Evolutionary conservation across 2,329 filamentous ascomycete genomes (phyloP).

Genomic region (Exutisphaerella laricina): DNA sequence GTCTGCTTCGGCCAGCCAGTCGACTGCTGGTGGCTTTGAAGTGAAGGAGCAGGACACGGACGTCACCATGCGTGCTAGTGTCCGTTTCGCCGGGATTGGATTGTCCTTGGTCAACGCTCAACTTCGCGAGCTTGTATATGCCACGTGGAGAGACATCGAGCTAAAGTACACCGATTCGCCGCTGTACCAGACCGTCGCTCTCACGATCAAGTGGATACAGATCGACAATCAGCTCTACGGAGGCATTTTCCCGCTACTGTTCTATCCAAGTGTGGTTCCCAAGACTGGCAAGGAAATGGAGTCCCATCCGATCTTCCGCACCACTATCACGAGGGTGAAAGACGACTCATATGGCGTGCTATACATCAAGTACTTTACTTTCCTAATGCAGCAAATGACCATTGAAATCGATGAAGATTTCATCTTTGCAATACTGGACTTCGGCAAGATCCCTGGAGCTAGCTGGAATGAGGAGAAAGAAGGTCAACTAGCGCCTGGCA

Average conservation of each 20-base stretch:
- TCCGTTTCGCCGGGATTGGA: constrained; percentile 84
- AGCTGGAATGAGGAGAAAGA: constrained; percentile 80
- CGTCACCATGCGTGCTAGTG: constrained; percentile 80
- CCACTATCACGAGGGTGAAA: constrained; percentile 88
- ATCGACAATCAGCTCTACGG: constrained; percentile 98
- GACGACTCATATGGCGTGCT: constrained; percentile 96
- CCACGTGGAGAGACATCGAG: constrained; percentile 87
- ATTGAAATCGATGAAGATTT: constrained; percentile 97
- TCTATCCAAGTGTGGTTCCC: constrained; percentile 95
- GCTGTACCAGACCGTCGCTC: constrained; percentile 83
- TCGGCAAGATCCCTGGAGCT: constrained; percentile 84
- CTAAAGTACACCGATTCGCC: constrained; percentile 90
- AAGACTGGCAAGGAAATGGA: constrained; percentile 97
- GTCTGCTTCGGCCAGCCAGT: constrained; percentile 49
- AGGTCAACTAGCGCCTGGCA: constrained; percentile 82
- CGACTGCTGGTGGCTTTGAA: constrained; percentile 71
- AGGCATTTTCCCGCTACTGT: constrained; percentile 92
- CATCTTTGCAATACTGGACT: constrained; percentile 91
- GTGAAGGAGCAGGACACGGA: constrained; percentile 87
- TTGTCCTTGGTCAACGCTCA: constrained; percentile 91
- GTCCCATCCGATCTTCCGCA: constrained; percentile 88
- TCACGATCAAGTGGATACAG: constrained; percentile 97
- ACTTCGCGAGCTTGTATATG: constrained; percentile 83
- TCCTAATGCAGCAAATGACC: constrained; percentile 95
- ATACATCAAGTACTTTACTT: constrained; percentile 96